phyloP scores from a whole-genome alignment of 2,329 filamentous ascomycete species.

The Colletotrichum coccodes region DNA sequence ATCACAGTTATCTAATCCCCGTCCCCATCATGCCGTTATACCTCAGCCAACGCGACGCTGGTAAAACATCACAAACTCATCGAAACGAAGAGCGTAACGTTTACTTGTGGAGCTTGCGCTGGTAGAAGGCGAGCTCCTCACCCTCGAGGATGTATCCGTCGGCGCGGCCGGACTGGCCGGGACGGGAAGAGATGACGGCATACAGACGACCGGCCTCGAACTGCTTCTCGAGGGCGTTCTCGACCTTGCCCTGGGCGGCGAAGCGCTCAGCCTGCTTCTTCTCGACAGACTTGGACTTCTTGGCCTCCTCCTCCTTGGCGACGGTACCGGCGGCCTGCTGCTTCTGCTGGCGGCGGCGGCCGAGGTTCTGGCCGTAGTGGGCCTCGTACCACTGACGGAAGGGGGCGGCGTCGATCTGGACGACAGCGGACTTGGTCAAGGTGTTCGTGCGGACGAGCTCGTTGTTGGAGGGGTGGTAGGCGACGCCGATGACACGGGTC shows the following conservation, averaged over 20 bases:
- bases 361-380: conserved; percentile 93
- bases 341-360: conserved; percentile 92
- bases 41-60: conserved; percentile 5
- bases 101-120: conserved; percentile 99
- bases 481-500: conserved; percentile 97
- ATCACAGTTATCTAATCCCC: conserved; percentile 11
- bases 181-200: conserved; percentile 91
- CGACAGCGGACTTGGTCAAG: conserved; percentile 97
- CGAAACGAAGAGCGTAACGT: conserved; percentile 38
- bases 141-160: conserved; percentile 99
- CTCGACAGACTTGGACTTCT: conserved; percentile 96
- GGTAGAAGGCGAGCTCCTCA: conserved; percentile 99
- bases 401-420: conserved; percentile 98
- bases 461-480: conserved; percentile 99
- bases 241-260: conserved; percentile 90
- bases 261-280: conserved; percentile 95
- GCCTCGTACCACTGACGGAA: conserved; percentile 99
- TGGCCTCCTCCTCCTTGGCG: conserved; percentile 72
- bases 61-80: background rate
- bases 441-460: conserved; percentile 99
- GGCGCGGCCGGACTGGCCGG: conserved; percentile 94
- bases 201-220: conserved; percentile 99
- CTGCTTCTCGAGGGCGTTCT: conserved; percentile 92
- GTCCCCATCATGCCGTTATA: background rate
- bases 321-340: conserved; percentile 62